Evolutionary conservation across 352 stramenopile genomes (phyloP).

Genomic region (Nothophytophthora sp.): DNA sequence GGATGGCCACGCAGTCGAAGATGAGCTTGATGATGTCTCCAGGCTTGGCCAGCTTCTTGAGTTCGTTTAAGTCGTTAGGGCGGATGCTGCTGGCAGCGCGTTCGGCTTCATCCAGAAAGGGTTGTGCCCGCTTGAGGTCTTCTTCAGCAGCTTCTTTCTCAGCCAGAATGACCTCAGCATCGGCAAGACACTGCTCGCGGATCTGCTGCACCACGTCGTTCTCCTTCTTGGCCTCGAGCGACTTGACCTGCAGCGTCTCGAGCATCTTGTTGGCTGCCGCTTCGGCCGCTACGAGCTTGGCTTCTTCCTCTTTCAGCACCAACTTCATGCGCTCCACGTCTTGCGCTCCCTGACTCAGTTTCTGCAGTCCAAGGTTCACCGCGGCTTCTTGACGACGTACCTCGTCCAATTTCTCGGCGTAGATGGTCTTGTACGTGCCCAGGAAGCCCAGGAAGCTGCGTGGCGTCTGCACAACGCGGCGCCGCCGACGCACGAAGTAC

Average conservation of each 20-base stretch:
- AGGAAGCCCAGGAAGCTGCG: constrained; percentile 90
- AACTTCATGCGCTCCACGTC: constrained; percentile 93
- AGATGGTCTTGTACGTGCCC: constrained; percentile 74
- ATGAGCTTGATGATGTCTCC: constrained; percentile 93
- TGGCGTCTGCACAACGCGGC: constrained; percentile 90
- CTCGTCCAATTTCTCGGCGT: constrained; percentile 71
- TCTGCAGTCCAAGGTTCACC: constrained; percentile 89
- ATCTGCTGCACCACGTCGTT: constrained; percentile 88
- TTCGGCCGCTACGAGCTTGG: constrained; percentile 85
- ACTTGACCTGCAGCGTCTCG: constrained; percentile 75
- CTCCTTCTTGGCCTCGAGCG: constrained; percentile 90
- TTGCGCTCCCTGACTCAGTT: constrained; percentile 82
- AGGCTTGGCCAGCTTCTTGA: constrained; percentile 92
- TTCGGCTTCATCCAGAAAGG: constrained; percentile 91
- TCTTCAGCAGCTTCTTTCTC: constrained; percentile 90
- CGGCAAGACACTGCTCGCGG: constrained; percentile 82
- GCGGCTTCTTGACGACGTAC: constrained; percentile 79
- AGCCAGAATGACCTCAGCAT: constrained; percentile 73
- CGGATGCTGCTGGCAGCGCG: constrained; percentile 87
- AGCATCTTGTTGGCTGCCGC: constrained; percentile 84
- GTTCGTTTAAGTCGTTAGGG: constrained; percentile 90
- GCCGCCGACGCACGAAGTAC: constrained; percentile 76
- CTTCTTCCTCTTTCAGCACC: constrained; percentile 85
- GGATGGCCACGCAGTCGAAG: constrained; percentile 90
- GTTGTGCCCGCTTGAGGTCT: constrained; percentile 89